Conservation (phyloP, 1,284 basidiomycete genomes). For the Tremellales sp. region DNA sequence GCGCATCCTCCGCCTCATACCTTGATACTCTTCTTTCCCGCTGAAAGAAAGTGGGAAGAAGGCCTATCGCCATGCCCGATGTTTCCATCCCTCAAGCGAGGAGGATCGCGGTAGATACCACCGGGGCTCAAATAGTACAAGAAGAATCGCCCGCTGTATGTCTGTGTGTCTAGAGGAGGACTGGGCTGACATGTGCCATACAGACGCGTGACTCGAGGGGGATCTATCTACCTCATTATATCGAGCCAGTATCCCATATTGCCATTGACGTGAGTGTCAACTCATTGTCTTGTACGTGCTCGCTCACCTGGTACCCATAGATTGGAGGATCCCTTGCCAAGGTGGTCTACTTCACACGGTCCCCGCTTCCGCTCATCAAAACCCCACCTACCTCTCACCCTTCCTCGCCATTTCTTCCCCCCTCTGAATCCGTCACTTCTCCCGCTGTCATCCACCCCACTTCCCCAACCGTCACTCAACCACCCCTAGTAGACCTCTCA, state of each 20-base stretch:
- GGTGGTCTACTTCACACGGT: constrained; percentile 96
- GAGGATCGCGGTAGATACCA: constrained; percentile 46
- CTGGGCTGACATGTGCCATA: constrained; percentile 14
- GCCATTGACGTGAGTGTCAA: constrained; percentile 77
- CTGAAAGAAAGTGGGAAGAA: too few species aligned
- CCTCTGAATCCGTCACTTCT: constrained; percentile 35
- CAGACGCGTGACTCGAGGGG: constrained; percentile 88
- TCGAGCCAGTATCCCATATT: constrained; percentile 93
- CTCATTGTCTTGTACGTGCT: background rate
- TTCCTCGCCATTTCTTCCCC: constrained; percentile 38
- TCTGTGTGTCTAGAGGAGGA: constrained; percentile 12
- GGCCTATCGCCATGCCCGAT: constrained; percentile 29
- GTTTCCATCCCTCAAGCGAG: constrained; percentile 48
- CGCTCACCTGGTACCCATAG: constrained; percentile 49
- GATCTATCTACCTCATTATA: constrained; percentile 92
- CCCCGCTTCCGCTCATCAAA: constrained; percentile 52
- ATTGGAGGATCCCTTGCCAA: constrained; percentile 97
- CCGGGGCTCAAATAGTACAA: constrained; percentile 77
- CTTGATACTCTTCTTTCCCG: too few species aligned
- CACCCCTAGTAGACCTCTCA: too few species aligned
- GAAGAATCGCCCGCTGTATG: constrained; percentile 89
- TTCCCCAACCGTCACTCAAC: constrained; percentile 8
- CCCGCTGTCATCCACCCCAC: constrained; percentile 13
- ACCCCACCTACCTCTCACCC: constrained; percentile 42
- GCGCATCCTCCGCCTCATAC: too few species aligned